Base-by-base conservation (phyloP, 164 flowering plant genomes). In the Echeveria elegans region DNA sequence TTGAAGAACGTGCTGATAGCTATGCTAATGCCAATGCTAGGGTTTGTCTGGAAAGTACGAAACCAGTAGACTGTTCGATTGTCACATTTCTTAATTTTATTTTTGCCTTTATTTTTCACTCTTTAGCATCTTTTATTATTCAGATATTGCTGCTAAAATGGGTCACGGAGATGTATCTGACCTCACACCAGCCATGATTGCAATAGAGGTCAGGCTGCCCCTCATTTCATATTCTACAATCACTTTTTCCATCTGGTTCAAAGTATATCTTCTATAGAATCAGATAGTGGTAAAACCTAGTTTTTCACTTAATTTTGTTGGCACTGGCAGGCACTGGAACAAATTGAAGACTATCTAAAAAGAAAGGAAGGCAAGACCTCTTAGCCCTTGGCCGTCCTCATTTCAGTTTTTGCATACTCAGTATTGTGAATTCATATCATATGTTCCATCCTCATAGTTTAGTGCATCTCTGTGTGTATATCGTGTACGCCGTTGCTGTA, bases 121-220 rank as follows among this genome's bases (percentile, higher is more conserved):
- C 31, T 70, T 52, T 29, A 28, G 4, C 15, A 5, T 47, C 21
- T 38, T 18, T 65, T 19, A 16, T 24, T 66, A 14, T 75, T 69
- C 86, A 95, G 99, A 78, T 69, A 86, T 90, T 64, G 94, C 96
- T 5, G 77, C 73, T 31, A 90, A 85, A 76, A 70, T 77, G n/a
- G 96, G 93, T 53, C 68, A 77, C 40, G 62, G 70, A 56, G 88
- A 88, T 76, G 87, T 88, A 41, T 78, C 74, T 59, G 67, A 72
- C 72, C 73, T 95, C 72, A 74, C 92, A 6, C 99, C 97, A 31
- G 73, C 83, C 53, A 72, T 69, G 59, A 90, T 95, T 69, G 97
- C 97, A 2, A 69, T 82, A 50, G 95, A 86, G 92, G 92, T 82
- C 45, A 38, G 52, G 72, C 68, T 16, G 71, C 70, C 58, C 48